A percentile compares a stretch with the other conserved stretches of the same genome.
phyloP scores from a whole-genome alignment of 306 rosid species.

The Fagus crenata region DNA sequence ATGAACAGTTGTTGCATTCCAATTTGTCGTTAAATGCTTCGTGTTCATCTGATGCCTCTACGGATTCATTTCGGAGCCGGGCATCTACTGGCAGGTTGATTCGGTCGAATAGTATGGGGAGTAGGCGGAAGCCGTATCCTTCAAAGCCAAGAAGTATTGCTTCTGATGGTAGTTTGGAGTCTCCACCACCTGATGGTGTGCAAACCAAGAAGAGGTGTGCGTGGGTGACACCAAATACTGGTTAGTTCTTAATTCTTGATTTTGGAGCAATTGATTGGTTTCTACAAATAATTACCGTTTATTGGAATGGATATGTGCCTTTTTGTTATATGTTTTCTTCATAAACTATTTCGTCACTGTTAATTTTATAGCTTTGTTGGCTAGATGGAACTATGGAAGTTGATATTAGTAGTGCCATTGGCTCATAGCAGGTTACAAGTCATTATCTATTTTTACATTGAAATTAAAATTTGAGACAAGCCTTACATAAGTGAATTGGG shows the following conservation, averaged over 20 bases:
- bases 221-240: conserved; percentile 86
- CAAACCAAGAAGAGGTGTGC: conserved; percentile 68
- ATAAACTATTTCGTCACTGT: conserved; percentile 4
- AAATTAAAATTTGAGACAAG: not conserved
- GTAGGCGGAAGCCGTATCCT: conserved; percentile 54
- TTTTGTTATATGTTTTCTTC: not conserved
- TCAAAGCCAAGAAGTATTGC: conserved; percentile 72
- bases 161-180: conserved; percentile 64
- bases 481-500: not conserved
- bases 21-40: conserved; percentile 74
- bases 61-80: conserved; percentile 78
- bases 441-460: not conserved
- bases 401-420: no score
- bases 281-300: conserved; percentile 7
- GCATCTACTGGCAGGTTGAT: conserved; percentile 77
- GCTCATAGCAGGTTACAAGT: not conserved
- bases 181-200: conserved; percentile 54
- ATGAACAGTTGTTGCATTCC: conserved; percentile 68
- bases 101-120: conserved; percentile 60
- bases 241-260: conserved; percentile 45
- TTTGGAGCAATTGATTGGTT: not conserved
- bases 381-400: no score
- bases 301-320: not conserved
- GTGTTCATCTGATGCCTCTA: conserved; percentile 87
- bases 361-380: not conserved